These are phyloP conservation scores for Aspergillus sp. DNA, from an alignment of 2,329 filamentous ascomycete genomes.

Conservation along the genomic window DNA sequence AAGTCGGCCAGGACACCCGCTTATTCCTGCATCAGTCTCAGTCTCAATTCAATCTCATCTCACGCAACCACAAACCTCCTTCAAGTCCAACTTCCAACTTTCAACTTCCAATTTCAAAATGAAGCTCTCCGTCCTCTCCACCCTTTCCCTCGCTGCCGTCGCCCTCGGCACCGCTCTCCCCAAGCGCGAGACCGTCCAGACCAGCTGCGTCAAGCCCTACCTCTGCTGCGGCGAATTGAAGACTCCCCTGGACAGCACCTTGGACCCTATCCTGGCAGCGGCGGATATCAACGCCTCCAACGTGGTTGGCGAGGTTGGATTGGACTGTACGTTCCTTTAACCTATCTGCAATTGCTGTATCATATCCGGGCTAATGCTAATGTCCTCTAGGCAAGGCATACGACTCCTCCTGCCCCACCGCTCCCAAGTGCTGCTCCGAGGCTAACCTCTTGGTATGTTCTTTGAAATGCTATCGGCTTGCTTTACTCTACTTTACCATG, in stretches of 20 bases:
- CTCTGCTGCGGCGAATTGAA: conserved; percentile 23
- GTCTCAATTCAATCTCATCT: background rate
- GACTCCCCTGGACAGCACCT: conserved; percentile 19
- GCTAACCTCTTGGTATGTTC: conserved; percentile 20
- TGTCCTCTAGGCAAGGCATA: conserved; percentile 16
- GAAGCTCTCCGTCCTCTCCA: conserved; percentile 22
- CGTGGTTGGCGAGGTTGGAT: conserved; percentile 21
- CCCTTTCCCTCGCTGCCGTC: conserved; percentile 19
- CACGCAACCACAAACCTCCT: background rate
- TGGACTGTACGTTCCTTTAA: conserved; percentile 16
- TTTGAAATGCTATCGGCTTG: conserved; percentile 13
- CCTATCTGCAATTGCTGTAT: background rate
- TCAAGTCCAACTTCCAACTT: background rate
- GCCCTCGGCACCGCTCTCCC: conserved; percentile 23
- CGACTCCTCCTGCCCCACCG: conserved; percentile 11
- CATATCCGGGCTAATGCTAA: background rate
- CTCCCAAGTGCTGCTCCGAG: conserved; percentile 25
- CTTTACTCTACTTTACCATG: conserved; percentile 8
- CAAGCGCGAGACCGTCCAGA: conserved; percentile 5
- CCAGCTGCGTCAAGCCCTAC: conserved; percentile 13
- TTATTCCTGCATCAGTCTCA: background rate
- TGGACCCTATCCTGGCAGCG: conserved; percentile 18
- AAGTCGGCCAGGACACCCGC: too few species aligned
- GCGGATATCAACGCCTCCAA: conserved; percentile 16
- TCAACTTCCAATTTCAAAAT: conserved; percentile 12